Evolutionary conservation across 169 alveolate genomes (phyloP).

Genomic region (Eimeria necatrix): DNA sequence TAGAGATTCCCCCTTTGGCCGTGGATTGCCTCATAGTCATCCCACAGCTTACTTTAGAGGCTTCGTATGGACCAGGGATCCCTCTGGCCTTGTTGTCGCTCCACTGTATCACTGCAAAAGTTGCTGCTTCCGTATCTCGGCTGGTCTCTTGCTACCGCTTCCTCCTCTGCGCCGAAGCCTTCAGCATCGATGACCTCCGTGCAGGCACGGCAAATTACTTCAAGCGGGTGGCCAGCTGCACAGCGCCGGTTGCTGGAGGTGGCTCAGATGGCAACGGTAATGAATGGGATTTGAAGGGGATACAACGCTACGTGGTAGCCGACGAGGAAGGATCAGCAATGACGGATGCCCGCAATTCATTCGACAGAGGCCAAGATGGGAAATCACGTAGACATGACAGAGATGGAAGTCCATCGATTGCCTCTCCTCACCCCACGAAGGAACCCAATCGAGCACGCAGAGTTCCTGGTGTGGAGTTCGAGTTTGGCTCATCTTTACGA

Average conservation of each 20-base stretch:
- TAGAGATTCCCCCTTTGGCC: conserved; percentile 55
- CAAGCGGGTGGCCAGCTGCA: conserved; percentile 82
- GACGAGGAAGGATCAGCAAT: background rate
- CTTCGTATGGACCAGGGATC: conserved; percentile 51
- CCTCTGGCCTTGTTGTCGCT: conserved; percentile 77
- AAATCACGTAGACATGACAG: background rate
- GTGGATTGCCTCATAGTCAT: conserved; percentile 44
- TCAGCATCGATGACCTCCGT: conserved; percentile 84
- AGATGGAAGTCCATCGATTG: background rate
- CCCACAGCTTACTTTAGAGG: conserved; percentile 68
- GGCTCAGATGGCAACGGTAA: background rate
- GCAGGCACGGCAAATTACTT: conserved; percentile 58
- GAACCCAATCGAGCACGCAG: background rate
- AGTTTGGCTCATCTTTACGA: conserved; percentile 70
- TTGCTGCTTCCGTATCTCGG: conserved; percentile 73
- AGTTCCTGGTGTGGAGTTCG: conserved; percentile 55
- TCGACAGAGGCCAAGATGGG: background rate
- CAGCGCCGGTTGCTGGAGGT: background rate
- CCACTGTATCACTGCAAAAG: conserved; percentile 63
- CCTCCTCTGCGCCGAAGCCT: conserved; percentile 69
- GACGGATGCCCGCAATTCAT: background rate
- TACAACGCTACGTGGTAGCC: background rate
- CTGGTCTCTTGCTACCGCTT: conserved; percentile 78
- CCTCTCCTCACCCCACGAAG: background rate
- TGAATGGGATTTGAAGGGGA: conserved; percentile 13